A percentile compares a stretch with the other conserved stretches of the same genome.
Evolutionary conservation across 2,329 filamentous ascomycete species (phyloP).

Genomic region (Botrytis squamosa): DNA sequence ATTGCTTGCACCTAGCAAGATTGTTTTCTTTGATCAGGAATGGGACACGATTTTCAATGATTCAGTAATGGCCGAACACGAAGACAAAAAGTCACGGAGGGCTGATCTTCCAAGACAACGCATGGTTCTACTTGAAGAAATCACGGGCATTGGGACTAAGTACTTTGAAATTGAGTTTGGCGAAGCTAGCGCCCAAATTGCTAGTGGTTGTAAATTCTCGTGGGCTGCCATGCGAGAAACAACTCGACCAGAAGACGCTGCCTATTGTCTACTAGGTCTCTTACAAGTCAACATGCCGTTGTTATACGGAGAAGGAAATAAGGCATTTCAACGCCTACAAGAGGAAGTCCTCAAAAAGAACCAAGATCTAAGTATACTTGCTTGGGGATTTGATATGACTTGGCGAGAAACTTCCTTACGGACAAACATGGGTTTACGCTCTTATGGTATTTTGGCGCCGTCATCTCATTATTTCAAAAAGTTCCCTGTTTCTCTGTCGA

Average conservation of each 20-base stretch:
- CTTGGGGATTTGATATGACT: conserved; percentile 14
- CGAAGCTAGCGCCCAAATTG: neutral
- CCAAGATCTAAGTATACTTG: conserved; percentile 10
- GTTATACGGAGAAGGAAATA: neutral
- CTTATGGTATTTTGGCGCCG: neutral
- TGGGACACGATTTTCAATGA: conserved; percentile 1
- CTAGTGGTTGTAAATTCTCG: neutral
- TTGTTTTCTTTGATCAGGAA: conserved; percentile 5
- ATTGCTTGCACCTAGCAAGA: conserved; percentile 7
- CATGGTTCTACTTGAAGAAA: neutral
- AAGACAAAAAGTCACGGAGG: neutral
- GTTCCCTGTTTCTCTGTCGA: neutral
- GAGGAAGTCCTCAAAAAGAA: conserved; percentile 11
- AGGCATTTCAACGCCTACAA: conserved; percentile 4
- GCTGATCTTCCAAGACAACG: neutral
- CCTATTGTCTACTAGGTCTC: conserved; percentile 17
- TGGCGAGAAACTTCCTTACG: neutral
- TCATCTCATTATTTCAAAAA: neutral
- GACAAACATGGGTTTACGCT: neutral
- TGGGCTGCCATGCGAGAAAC: conserved; percentile 14
- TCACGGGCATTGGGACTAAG: neutral
- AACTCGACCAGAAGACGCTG: conserved; percentile 9
- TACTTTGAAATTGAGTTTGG: neutral
- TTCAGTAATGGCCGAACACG: neutral
- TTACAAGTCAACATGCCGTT: conserved; percentile 9